phyloP scores from a whole-genome alignment of 73 alveolate species.

The Paramecium primaurelia region DNA sequence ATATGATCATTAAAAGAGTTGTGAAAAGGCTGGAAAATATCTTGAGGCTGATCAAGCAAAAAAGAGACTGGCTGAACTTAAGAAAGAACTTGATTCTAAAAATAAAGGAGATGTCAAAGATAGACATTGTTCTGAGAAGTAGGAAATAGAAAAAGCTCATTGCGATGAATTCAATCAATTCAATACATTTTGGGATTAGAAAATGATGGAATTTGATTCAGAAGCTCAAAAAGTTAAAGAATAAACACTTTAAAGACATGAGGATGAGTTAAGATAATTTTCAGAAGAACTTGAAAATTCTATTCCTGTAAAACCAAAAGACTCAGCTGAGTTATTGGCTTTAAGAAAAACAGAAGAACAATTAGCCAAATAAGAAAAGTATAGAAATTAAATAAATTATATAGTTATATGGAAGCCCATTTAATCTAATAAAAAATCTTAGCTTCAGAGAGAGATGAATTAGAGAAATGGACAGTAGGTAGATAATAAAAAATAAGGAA shows the following conservation, averaged over 20 bases:
- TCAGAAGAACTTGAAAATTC: conserved; percentile 45
- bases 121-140: conserved; percentile 45
- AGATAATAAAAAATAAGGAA: conserved; percentile 49
- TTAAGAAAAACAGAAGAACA: conserved; percentile 56
- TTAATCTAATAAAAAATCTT: conserved; percentile 42
- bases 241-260: conserved; percentile 45
- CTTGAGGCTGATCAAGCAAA: conserved; percentile 54
- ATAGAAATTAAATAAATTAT: not conserved
- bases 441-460: conserved; percentile 46
- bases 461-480: conserved; percentile 45
- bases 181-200: conserved; percentile 59
- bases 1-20: conserved; percentile 48
- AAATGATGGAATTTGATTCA: conserved; percentile 52
- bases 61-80: conserved; percentile 35
- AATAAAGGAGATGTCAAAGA: conserved; percentile 52
- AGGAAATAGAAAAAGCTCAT: conserved; percentile 55
- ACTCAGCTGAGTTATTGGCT: conserved; percentile 41
- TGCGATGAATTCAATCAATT: conserved; percentile 51
- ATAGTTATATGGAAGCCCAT: conserved; percentile 59
- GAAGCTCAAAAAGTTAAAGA: conserved; percentile 45
- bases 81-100: conserved; percentile 35
- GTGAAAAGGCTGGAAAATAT: conserved; percentile 54
- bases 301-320: conserved; percentile 49
- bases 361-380: conserved; percentile 56
- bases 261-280: conserved; percentile 46